Conservation (phyloP, 192 early-diverging fungal species). For the Cladochytrium replicatum region DNA sequence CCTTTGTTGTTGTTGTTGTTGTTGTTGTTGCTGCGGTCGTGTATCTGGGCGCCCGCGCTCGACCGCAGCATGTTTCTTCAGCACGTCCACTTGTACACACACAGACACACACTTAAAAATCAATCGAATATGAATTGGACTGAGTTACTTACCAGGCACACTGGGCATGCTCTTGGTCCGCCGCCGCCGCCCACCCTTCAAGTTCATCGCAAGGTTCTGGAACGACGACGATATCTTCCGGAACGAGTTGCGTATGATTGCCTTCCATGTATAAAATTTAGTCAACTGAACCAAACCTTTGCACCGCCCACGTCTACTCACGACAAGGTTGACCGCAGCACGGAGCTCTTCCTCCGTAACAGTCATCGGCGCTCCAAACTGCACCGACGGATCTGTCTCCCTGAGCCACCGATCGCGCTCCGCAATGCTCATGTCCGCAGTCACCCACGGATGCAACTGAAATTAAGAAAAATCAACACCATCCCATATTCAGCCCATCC, state of each 20-base stretch:
- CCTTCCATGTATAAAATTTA: conserved; percentile 11
- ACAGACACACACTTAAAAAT: no score
- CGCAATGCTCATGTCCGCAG: conserved; percentile 52
- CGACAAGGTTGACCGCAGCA: conserved; percentile 53
- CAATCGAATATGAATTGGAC: no score
- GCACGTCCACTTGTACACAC: no score
- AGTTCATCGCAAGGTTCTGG: conserved; percentile 17
- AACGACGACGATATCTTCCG: conserved; percentile 29
- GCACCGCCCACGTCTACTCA: conserved; percentile 20
- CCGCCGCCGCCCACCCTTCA: conserved; percentile 7
- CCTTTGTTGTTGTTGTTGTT: no score
- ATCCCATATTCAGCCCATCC: conserved; percentile 4
- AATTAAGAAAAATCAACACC: conserved; percentile 5
- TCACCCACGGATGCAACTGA: conserved; percentile 77
- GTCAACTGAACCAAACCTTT: not conserved
- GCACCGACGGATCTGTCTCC: conserved; percentile 63
- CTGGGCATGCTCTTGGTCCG: conserved; percentile 19
- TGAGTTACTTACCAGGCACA: conserved; percentile 12
- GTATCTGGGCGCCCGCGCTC: no score
- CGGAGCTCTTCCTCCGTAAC: conserved; percentile 79
- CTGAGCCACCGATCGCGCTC: conserved; percentile 54
- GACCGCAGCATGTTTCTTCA: no score
- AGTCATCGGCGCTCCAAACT: conserved; percentile 48
- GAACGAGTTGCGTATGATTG: conserved; percentile 12
- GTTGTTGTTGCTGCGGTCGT: no score